Evolutionary conservation across 2,329 filamentous ascomycete species (phyloP).

Genomic region (Lachnum nothofagi): DNA sequence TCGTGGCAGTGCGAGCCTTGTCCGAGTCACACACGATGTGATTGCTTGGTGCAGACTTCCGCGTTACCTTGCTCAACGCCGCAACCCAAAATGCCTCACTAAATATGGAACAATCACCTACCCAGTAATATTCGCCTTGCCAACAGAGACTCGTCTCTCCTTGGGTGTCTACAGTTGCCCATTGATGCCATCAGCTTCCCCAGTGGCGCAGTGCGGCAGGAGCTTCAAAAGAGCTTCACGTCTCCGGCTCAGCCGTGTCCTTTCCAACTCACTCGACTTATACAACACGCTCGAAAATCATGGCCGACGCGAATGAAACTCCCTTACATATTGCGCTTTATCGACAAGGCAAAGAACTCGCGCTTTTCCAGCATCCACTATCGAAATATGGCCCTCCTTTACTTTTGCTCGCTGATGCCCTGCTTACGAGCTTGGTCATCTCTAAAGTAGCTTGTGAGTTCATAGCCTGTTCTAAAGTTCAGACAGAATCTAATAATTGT

Average conservation of each 20-base stretch:
- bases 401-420: conserved; percentile 26
- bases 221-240: background rate
- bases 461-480: background rate
- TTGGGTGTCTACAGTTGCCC: too few species aligned
- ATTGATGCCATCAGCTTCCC: too few species aligned
- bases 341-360: conserved; percentile 23
- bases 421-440: conserved; percentile 29
- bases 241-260: background rate
- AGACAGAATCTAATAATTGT: background rate
- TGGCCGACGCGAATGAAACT: conserved; percentile 8
- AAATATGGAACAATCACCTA: too few species aligned
- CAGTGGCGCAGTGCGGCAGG: background rate
- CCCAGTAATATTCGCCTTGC: too few species aligned
- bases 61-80: too few species aligned
- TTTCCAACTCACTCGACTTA: too few species aligned
- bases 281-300: background rate
- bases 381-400: conserved; percentile 25
- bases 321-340: conserved; percentile 12
- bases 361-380: conserved; percentile 26
- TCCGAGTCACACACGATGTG: too few species aligned
- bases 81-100: too few species aligned
- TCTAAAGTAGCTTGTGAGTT: conserved; percentile 28
- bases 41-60: too few species aligned
- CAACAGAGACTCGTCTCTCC: too few species aligned
- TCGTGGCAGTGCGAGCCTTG: too few species aligned